Base-by-base conservation (phyloP, 2,329 filamentous ascomycete genomes). In the Beauveria sp. region DNA sequence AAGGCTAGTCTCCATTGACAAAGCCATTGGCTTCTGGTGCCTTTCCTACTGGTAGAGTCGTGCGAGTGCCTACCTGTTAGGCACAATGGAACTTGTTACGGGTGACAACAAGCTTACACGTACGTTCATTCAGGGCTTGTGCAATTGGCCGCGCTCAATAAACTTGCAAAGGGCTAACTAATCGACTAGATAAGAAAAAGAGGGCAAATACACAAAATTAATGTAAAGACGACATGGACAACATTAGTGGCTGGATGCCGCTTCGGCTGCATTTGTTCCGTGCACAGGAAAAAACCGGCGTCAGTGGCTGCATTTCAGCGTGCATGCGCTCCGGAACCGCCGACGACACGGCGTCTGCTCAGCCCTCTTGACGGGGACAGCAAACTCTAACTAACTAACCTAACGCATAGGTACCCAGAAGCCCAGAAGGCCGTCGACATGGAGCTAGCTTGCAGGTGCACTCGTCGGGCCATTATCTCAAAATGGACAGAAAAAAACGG, bases 251-350 rank as follows among this genome's bases (percentile, higher is more conserved):
- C 26, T 30, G 16, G 49, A 20, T 12, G 22, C 18, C 20, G 28
- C 28, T 30, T 38, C 54, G 43, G 54, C 28, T 50, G 55, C 34
- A 30, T 9, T 22, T 49, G 16, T 26, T 45, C 26, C 16, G 40
- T 26, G 20, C 26, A 7, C 10, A 56, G 5, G 24, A 30, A 34
- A 45, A 34, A 43, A 26, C 42, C 10, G 38, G 26, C 24, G 28
- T 28, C 42, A 57, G 54, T 57, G 54, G 54, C 54, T 57, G 54
- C 54, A 57, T 47, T 57, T 57, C 54, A 58, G 56, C 56, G 28
- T 42, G 56, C 54, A 40, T 57, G 42, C n/a, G 20, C 49, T 22
- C 56, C 56, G 56, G 56, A 34, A 46, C 56, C 45, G 56, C 56
- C 56, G 56, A 58, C 46, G 56, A 34, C 34, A 58, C 46, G 56